Evolutionary conservation across 148 eudicot species (phyloP).

Genomic region (Cornus suecica): DNA sequence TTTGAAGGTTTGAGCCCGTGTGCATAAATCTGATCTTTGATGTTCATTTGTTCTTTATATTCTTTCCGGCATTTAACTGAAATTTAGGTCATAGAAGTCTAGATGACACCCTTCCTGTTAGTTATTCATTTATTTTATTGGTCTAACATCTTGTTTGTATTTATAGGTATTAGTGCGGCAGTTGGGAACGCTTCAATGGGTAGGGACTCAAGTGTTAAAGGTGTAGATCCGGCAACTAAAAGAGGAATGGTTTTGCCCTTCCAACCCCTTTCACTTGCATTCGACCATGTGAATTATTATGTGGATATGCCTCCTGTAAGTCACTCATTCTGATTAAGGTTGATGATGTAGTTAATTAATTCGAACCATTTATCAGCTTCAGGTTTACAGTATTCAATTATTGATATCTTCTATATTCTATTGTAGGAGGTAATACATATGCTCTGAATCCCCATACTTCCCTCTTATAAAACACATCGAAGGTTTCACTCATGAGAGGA

Average conservation of each 20-base stretch:
- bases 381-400: not conserved
- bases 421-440: not conserved
- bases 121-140: not conserved
- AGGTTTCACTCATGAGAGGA: no score
- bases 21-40: not conserved
- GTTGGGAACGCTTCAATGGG: constrained; percentile 16
- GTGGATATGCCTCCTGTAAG: constrained; percentile 71
- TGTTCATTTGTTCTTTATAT: not conserved
- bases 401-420: not conserved
- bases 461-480: no score
- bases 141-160: not conserved
- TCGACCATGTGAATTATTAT: constrained; percentile 54
- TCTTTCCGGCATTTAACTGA: not conserved
- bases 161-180: constrained; percentile 8
- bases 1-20: constrained; percentile 18
- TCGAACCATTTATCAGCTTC: not conserved
- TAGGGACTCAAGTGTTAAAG: constrained; percentile 15
- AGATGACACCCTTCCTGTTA: no score
- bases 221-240: constrained; percentile 3
- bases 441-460: no score
- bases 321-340: constrained; percentile 3
- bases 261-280: constrained; percentile 61
- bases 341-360: not conserved
- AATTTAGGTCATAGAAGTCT: not conserved
- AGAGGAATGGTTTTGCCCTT: constrained; percentile 66